These are phyloP conservation scores for Thalassiosira exigua DNA, from an alignment of 352 stramenopile genomes.

Conservation along the genomic window DNA sequence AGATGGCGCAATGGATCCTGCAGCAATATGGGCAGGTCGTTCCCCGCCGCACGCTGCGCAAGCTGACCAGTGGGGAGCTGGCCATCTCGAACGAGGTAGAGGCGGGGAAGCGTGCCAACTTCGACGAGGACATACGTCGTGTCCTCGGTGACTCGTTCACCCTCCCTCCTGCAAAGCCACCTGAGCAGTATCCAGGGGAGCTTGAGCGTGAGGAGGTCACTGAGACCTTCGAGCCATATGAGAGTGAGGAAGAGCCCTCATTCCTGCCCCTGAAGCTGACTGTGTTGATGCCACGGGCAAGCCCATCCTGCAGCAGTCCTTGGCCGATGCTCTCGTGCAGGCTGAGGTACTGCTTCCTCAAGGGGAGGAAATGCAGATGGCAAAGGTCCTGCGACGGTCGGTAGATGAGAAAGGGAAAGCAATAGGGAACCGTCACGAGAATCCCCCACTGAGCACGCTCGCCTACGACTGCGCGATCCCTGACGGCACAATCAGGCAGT, in stretches of 20 bases:
- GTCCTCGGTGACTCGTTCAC: conserved; percentile 24
- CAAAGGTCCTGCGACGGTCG: conserved; percentile 12
- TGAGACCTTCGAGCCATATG: not conserved
- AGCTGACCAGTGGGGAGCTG: conserved; percentile 28
- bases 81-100: conserved; percentile 26
- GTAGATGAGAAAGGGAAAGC: conserved; percentile 17
- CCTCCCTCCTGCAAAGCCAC: not conserved
- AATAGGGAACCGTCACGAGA: conserved; percentile 30
- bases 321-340: conserved; percentile 30
- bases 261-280: conserved; percentile 7
- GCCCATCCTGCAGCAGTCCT: conserved; percentile 4
- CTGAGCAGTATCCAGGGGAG: not conserved
- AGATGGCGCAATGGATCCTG: conserved; percentile 49
- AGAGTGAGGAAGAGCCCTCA: conserved; percentile 11
- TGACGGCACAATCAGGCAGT: conserved; percentile 39
- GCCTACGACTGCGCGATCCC: conserved; percentile 47
- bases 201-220: not conserved
- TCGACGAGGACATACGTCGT: not conserved
- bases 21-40: conserved; percentile 46
- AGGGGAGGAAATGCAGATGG: not conserved
- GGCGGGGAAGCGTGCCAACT: not conserved
- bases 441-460: conserved; percentile 42
- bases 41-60: conserved; percentile 2
- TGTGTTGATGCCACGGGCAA: conserved; percentile 19
- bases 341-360: conserved; percentile 38